A percentile compares a stretch with the other conserved stretches of the same genome.
These are phyloP conservation scores for Ramichloridium luteum DNA, from an alignment of 2,329 filamentous ascomycete species.

Conservation along the genomic window DNA sequence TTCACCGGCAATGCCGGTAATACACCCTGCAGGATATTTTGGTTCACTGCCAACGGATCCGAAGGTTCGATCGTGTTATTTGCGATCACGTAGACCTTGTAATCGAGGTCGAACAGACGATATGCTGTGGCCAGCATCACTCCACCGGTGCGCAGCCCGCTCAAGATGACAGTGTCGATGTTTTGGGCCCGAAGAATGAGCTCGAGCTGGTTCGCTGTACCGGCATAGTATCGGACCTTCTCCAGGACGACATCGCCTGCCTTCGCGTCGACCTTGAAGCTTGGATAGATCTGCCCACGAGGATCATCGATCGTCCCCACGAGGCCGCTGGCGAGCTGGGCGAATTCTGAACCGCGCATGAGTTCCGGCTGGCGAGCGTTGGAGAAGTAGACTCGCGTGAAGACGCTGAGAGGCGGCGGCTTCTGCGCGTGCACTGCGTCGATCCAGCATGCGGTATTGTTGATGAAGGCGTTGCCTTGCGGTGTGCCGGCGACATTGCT, in stretches of 20 bases:
- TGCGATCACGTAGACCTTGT: constrained; percentile 28
- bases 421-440: constrained; percentile 27
- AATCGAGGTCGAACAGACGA: constrained; percentile 33
- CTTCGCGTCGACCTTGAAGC: constrained; percentile 23
- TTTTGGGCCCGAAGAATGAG: constrained; percentile 28
- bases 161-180: constrained; percentile 33
- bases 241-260: constrained; percentile 27
- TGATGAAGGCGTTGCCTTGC: constrained; percentile 25
- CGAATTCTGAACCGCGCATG: constrained; percentile 25
- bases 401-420: constrained; percentile 28
- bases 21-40: constrained; percentile 19
- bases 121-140: constrained; percentile 34
- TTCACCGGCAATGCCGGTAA: constrained; percentile 21
- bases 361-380: constrained; percentile 27
- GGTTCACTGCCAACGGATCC: constrained; percentile 17
- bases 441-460: constrained; percentile 28
- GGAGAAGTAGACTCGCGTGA: constrained; percentile 29
- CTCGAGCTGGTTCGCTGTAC: constrained; percentile 30
- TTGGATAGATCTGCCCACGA: constrained; percentile 23
- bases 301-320: constrained; percentile 21
- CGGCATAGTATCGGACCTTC: constrained; percentile 35
- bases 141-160: constrained; percentile 30
- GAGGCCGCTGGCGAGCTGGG: constrained; percentile 19
- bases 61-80: constrained; percentile 23
- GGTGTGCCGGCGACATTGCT: constrained; percentile 22